A percentile compares a stretch with the other conserved stretches of the same genome.
Conservation (phyloP, 2,329 filamentous ascomycete species). For the Pseudocercospora eumusae region DNA sequence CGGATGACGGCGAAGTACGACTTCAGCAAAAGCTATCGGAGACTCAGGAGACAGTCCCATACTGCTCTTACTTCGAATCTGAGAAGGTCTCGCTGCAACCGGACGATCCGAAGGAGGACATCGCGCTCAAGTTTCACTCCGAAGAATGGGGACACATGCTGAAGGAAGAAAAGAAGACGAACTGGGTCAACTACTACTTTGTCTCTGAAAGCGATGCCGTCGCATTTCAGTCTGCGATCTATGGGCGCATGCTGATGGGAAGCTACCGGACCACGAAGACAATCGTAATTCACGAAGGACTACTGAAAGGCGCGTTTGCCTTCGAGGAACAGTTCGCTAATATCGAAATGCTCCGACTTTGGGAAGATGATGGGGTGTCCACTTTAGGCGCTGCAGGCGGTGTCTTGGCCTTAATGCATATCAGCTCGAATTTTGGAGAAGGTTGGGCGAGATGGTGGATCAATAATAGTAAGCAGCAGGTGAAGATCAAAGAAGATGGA, state of each 20-base stretch:
- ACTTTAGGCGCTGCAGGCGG: conserved; percentile 42
- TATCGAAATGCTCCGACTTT: conserved; percentile 50
- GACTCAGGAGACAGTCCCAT: conserved; percentile 46
- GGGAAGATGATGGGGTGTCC: conserved; percentile 46
- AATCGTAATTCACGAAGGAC: conserved; percentile 48
- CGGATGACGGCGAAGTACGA: conserved; percentile 46
- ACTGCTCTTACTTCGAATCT: conserved; percentile 48
- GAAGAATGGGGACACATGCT: conserved; percentile 40
- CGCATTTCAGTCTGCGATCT: conserved; percentile 50
- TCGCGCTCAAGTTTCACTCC: conserved; percentile 46
- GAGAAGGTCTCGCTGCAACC: conserved; percentile 47
- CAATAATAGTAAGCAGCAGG: conserved; percentile 42
- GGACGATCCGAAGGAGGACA: conserved; percentile 32
- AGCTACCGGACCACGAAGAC: conserved; percentile 49
- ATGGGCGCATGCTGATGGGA: conserved; percentile 48
- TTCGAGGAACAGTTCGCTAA: conserved; percentile 54
- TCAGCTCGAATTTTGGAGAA: conserved; percentile 46
- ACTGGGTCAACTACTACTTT: conserved; percentile 52
- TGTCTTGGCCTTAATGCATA: conserved; percentile 49
- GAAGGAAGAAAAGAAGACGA: conserved; percentile 43
- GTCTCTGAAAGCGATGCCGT: conserved; percentile 37
- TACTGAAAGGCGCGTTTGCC: conserved; percentile 44
- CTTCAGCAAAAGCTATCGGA: conserved; percentile 49
- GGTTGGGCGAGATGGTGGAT: conserved; percentile 50
- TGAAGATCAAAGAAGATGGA: conserved; percentile 47